Conservation (phyloP, 1,139 yeast species). For the Debaryomyces subglobosus region DNA sequence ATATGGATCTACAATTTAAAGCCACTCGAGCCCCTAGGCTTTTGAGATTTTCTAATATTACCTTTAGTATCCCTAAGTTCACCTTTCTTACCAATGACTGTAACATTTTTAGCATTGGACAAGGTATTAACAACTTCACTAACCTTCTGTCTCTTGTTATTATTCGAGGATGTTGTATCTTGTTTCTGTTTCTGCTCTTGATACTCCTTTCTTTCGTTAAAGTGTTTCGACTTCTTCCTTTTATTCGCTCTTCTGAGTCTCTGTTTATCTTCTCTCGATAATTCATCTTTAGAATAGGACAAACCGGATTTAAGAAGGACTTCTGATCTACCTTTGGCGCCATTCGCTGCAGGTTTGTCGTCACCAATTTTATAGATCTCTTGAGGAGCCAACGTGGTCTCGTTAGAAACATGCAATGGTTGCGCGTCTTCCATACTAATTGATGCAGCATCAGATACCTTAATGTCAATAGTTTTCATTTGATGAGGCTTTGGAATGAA, state of each 20-base stretch:
- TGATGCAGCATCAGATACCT: slow-evolving; percentile 69
- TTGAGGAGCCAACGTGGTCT: slow-evolving; percentile 90
- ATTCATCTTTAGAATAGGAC: slow-evolving; percentile 80
- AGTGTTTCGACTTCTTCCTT: slow-evolving; percentile 70
- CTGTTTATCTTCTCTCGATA: slow-evolving; percentile 84
- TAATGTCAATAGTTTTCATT: slow-evolving; percentile 71
- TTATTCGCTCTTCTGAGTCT: slow-evolving; percentile 85
- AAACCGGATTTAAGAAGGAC: slow-evolving; percentile 79
- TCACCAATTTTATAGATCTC: slow-evolving; percentile 75
- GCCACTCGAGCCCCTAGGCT: slow-evolving; percentile 3
- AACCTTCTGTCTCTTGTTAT: slow-evolving; percentile 55
- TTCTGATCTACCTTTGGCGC: slow-evolving; percentile 47
- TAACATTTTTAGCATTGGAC: slow-evolving; percentile 73
- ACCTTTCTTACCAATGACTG: slow-evolving; percentile 79
- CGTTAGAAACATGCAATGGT: slow-evolving; percentile 78
- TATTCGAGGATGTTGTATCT: slow-evolving; percentile 19
- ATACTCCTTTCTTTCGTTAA: slow-evolving; percentile 36
- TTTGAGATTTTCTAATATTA: slow-evolving; percentile 47
- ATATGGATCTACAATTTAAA: slow-evolving; percentile 2
- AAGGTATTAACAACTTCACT: slow-evolving; percentile 74
- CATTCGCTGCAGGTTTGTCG: slow-evolving; percentile 50
- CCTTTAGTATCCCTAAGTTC: slow-evolving; percentile 76
- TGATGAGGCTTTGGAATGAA: slow-evolving; percentile 90
- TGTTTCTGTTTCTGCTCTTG: slow-evolving; percentile 21
- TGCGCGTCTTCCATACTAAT: slow-evolving; percentile 96